Percentiles rank a stretch among this genome's conserved stretches.
These are phyloP conservation scores for Physocladia obscura DNA, from an alignment of 192 early-diverging fungal genomes.

Conservation along the genomic window DNA sequence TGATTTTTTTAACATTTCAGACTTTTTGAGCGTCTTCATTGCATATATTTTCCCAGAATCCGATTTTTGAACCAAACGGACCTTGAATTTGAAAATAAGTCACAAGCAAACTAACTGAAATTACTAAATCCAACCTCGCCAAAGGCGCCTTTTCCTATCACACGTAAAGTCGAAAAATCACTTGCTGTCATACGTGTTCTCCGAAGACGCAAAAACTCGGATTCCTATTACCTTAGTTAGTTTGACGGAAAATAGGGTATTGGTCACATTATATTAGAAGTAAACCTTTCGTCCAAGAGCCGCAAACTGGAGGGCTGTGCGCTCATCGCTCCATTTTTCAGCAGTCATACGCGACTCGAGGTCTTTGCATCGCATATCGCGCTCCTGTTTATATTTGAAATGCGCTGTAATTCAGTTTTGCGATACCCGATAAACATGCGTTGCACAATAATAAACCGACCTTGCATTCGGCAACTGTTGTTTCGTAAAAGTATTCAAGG, in stretches of 20 bases:
- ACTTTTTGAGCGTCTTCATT: constrained; percentile 95
- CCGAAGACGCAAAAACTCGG: constrained; percentile 88
- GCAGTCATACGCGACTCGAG: constrained; percentile 72
- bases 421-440: too few relatives aligned
- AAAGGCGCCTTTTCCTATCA: constrained; percentile 98
- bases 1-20: constrained; percentile 98
- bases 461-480: constrained; percentile 78
- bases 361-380: constrained; percentile 63
- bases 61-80: constrained; percentile 91
- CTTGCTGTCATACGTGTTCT: constrained; percentile 81
- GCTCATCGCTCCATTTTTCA: constrained; percentile 83
- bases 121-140: constrained; percentile 70
- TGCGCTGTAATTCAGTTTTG: too few relatives aligned
- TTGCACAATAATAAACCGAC: too few relatives aligned
- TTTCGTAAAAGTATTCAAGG: constrained; percentile 91
- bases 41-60: constrained; percentile 98
- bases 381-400: constrained; percentile 8
- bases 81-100: constrained; percentile 46
- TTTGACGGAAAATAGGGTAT: not conserved
- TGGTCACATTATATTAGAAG: not conserved
- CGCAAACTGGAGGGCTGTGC: constrained; percentile 79
- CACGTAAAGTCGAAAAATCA: constrained; percentile 94
- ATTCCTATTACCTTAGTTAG: constrained; percentile 54
- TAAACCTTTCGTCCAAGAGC: constrained; percentile 68
- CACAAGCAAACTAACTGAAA: too few relatives aligned